Base-by-base conservation (phyloP, 2,329 filamentous ascomycete species). In the Ceratocystis cacaofunesta region DNA sequence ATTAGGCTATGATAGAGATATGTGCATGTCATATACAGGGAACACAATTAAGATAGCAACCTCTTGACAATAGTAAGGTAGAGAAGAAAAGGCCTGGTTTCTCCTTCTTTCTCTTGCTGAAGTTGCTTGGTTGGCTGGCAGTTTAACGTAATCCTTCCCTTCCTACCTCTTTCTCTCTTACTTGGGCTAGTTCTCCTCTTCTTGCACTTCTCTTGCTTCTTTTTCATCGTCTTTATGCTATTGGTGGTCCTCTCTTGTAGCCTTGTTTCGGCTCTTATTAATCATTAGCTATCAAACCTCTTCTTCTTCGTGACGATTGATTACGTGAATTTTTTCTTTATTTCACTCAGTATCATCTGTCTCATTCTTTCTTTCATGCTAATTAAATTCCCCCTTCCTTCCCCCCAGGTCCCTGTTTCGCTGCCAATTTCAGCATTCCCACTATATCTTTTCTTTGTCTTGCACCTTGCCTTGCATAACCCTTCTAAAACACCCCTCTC, bases 401-500 rank as follows among this genome's bases (percentile, higher is more conserved):
- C 3, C 8, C 36, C 52, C 52, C 30, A 28, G 22, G 41, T 50
- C 46, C 32, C 41, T 62, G 61, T 44, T 50, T 50, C n/a, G 48
- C 22, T 28, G 52, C 52, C 25, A 30, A 57, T 57, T 57, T 57
- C 52, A 57, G 52, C 52, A 57, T 57, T 30, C 7, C 22, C 52
- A 50, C 52, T 30, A 57, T 28, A 28, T 32, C 52, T 57, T 57
- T 28, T 28, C 22, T 28, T 30, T 57, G 25, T 28, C 25, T 28
- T 57, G 25, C n/a, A 17, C 15, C 12, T 28, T 32, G 52, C 7
- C 52, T 32, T 57, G 52, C 52, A 57, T 32, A 32, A 57, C 52
- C 52, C 52, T 57, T 57, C 52, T 57, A 30, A 57, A 57, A 57
- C 52, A 30, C 52, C 22, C 52, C 52, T n/a, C 52, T n/a, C 48